Evolutionary conservation across 805 yeast species (phyloP), one percentile per base, ranked within the genome.

Genomic region (Candida loeiensis): DNA sequence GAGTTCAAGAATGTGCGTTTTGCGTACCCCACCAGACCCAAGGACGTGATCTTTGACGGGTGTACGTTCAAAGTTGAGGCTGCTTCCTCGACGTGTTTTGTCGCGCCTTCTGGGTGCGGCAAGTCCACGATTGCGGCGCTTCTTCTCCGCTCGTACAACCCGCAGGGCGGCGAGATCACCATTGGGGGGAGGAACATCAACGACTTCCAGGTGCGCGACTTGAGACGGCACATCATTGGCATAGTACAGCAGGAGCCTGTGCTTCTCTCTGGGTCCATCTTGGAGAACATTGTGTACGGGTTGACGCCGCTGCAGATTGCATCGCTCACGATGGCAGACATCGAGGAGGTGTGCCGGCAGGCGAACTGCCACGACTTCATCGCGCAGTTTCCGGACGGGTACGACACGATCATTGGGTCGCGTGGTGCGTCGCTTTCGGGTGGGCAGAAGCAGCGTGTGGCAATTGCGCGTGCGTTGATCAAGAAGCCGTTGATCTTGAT

Each of bases 371-470:
- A 77, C 50, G 82, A 77, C 41, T 78, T 78, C 48, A 72, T 79
- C 36, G 61, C 60, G 55, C 59, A 72, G 1, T 69, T 79, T 45
- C 81, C 83, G 1, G 81, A 79, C 31, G 81, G 80, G 2, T 79
- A 77, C 50, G 77, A 79, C 39, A 78, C 84, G 0, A 58, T 66
- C 15, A 71, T 76, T 39, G 83, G 83, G 1, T 58, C 75, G 6
- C 64, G 79, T 34, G 84, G 84, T 0, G 71, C 79, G 1, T 61
- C 77, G 19, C 56, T 83, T 16, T 79, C 85, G 4, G 90, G 89
- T 27, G 90, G 90, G 9, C 90, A 83, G 58, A 81, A 82, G 55
- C 90, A 83, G 62, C 72, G 88, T 49, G 67, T 83, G 30, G 89
- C 89, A 6, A 80, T 83, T 59, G 90, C 90, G 0, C 65, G 90